These are phyloP conservation scores for Ophiostoma quercus DNA, from an alignment of 2,329 filamentous ascomycete species.

Conservation along the genomic window DNA sequence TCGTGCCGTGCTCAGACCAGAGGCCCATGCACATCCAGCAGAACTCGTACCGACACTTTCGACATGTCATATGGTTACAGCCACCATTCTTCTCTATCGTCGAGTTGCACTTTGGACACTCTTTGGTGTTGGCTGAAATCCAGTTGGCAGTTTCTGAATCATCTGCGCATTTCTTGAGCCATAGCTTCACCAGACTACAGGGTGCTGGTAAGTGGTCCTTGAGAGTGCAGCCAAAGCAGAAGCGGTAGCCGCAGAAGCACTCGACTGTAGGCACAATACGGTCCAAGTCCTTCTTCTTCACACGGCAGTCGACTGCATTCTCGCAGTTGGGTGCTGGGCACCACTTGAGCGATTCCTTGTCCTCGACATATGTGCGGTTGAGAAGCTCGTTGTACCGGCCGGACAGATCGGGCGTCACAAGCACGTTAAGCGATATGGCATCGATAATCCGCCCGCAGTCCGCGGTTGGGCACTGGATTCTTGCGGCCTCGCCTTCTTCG, in stretches of 20 bases:
- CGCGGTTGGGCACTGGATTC: slow-evolving; percentile 88
- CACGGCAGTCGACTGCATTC: slow-evolving; percentile 80
- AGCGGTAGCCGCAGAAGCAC: slow-evolving; percentile 77
- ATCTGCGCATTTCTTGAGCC: slow-evolving; percentile 97
- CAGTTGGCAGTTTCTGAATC: slow-evolving; percentile 98
- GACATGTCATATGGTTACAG: slow-evolving; percentile 96
- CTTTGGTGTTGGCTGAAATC: slow-evolving; percentile 98
- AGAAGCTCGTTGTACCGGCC: slow-evolving; percentile 76
- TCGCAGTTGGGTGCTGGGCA: slow-evolving; percentile 96
- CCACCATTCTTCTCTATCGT: slow-evolving; percentile 99
- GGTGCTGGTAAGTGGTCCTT: slow-evolving; percentile 91
- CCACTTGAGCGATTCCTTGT: slow-evolving; percentile 94
- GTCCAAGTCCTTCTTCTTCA: slow-evolving; percentile 82
- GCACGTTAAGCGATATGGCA: slow-evolving; percentile 74
- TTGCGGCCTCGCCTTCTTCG: slow-evolving; percentile 88
- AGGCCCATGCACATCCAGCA: slow-evolving; percentile 99
- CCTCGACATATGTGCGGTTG: slow-evolving; percentile 92
- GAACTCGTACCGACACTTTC: slow-evolving; percentile 93
- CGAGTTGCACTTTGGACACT: slow-evolving; percentile 91
- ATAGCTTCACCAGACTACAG: slow-evolving; percentile 84
- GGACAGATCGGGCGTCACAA: slow-evolving; percentile 55
- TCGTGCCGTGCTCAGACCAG: slow-evolving; percentile 97
- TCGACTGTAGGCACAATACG: slow-evolving; percentile 84
- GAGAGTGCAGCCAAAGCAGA: slow-evolving; percentile 91
- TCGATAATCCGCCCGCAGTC: slow-evolving; percentile 88